Conservation (phyloP, 2,329 filamentous ascomycete species). For the Hirsutella thompsonii region DNA sequence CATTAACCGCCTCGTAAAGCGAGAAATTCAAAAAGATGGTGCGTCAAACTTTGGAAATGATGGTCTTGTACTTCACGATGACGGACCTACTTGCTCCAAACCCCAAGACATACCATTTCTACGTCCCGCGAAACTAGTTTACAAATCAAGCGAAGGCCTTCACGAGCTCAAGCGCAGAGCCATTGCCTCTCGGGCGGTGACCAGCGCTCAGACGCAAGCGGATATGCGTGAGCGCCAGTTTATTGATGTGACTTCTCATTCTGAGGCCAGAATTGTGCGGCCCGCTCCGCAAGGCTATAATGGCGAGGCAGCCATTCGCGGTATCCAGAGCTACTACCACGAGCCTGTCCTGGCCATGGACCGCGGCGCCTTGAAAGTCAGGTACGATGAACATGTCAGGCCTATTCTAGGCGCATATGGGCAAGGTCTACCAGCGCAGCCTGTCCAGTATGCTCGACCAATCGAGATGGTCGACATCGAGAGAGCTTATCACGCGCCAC, state of each 20-base stretch:
- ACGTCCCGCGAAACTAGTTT: conserved; percentile 15
- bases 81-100: background rate
- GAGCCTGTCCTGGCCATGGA: background rate
- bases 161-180: background rate
- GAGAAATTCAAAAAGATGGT: no score
- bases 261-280: background rate
- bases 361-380: background rate
- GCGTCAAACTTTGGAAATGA: background rate
- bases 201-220: no score
- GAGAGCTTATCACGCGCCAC: conserved; percentile 33
- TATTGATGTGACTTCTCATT: background rate
- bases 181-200: background rate
- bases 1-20: no score
- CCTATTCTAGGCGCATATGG: conserved; percentile 5
- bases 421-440: background rate
- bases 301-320: background rate
- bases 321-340: background rate
- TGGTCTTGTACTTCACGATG: background rate
- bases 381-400: conserved; percentile 3
- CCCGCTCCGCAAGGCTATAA: no score
- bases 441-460: conserved; percentile 12
- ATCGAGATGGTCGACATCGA: conserved; percentile 34
- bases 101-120: conserved; percentile 9
- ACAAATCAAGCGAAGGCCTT: conserved; percentile 11
- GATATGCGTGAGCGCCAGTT: background rate